Evolutionary conservation across 176 grass and related monocot species (phyloP).

Genomic region (Paspalum notatum): DNA sequence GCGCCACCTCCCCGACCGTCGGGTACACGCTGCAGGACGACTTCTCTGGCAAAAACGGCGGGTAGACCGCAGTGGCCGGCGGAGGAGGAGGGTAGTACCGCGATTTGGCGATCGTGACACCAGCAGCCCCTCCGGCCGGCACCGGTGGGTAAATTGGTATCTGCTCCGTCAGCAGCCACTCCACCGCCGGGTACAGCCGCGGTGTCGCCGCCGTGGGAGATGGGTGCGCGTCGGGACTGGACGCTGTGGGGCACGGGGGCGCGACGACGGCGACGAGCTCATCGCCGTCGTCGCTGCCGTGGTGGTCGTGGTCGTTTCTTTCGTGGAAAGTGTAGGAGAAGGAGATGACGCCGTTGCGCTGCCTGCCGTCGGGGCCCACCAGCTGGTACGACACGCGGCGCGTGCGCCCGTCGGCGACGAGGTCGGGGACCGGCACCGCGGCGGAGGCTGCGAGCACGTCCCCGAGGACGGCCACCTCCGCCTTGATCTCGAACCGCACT

Average conservation of each 20-base stretch:
- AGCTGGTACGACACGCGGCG: constrained; percentile 60
- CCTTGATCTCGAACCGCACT: constrained; percentile 67
- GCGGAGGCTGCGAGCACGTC: constrained; percentile 58
- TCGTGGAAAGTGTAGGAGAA: constrained; percentile 57
- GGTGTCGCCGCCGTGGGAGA: not conserved
- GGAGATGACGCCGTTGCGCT: constrained; percentile 54
- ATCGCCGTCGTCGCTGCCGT: not conserved
- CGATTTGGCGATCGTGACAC: not conserved
- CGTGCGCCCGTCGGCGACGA: constrained; percentile 46
- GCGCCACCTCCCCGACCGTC: not conserved
- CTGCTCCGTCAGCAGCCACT: constrained; percentile 32
- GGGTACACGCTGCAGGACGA: constrained; percentile 24
- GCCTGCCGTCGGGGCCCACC: constrained; percentile 36
- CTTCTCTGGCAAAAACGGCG: not conserved
- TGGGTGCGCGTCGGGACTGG: not conserved
- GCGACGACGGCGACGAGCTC: not conserved
- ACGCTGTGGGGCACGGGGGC: not conserved
- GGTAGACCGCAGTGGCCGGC: not conserved
- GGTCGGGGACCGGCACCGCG: constrained; percentile 49
- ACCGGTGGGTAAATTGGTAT: constrained; percentile 30
- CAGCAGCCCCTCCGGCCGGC: not conserved
- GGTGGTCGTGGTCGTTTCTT: not conserved
- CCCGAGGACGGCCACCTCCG: constrained; percentile 48
- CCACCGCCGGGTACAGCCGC: constrained; percentile 49
- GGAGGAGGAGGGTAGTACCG: constrained; percentile 14